phyloP scores from a whole-genome alignment of 2,329 filamentous ascomycete genomes.

The Colletotrichum sp. region DNA sequence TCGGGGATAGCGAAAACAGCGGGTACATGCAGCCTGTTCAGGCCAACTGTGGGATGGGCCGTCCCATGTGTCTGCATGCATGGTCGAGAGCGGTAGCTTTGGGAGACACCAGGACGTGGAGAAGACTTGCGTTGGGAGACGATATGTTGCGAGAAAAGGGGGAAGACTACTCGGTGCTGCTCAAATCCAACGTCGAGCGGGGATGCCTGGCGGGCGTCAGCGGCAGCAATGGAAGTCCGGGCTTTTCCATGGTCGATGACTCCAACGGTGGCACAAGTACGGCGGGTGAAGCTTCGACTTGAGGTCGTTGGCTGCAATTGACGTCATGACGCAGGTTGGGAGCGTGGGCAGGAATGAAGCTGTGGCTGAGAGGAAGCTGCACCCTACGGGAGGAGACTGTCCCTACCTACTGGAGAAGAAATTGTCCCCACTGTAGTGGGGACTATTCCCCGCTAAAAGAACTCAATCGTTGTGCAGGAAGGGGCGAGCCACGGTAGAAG shows the following conservation, averaged over 20 bases:
- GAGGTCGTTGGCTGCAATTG: not conserved
- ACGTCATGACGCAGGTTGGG: not conserved
- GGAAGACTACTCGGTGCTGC: not conserved
- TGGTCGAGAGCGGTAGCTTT: not conserved
- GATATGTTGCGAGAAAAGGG: not conserved
- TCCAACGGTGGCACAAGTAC: not conserved
- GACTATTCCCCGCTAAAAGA: not conserved
- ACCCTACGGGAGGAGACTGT: not conserved
- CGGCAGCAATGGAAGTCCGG: not conserved
- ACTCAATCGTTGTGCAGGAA: not conserved
- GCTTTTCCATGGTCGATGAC: not conserved
- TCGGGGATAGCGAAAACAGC: not conserved
- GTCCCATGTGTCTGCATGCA: not conserved
- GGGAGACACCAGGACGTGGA: not conserved
- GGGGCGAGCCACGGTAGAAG: not conserved
- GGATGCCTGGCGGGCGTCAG: not conserved
- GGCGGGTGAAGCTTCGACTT: not conserved
- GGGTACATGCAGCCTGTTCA: not conserved
- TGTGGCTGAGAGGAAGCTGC: not conserved
- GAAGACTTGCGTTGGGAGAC: not conserved
- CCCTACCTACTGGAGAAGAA: not conserved
- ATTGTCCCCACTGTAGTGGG: not conserved
- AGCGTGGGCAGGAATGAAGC: not conserved
- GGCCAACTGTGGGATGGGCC: not conserved
- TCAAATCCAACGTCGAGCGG: not conserved